These are phyloP conservation scores for Trapa bicornis DNA, from an alignment of 345 rosid species.

Conservation along the genomic window DNA sequence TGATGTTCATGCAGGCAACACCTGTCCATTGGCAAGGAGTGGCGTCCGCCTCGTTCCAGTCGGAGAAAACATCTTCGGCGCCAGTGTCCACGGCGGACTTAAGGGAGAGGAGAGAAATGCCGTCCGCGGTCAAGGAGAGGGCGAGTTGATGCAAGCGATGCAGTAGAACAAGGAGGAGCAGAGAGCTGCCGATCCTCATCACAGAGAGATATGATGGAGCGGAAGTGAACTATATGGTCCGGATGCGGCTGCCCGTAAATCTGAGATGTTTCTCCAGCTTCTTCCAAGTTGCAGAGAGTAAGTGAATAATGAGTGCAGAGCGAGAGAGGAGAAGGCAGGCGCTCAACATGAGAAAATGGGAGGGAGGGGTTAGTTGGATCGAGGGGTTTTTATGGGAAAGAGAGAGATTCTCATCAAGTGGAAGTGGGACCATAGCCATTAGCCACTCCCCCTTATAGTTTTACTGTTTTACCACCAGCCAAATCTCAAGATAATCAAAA, in stretches of 20 bases:
- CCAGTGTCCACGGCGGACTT: constrained; percentile 67
- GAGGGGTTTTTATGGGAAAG: constrained; percentile 26
- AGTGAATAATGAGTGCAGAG: neutral
- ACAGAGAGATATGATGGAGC: neutral
- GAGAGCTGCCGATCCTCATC: neutral
- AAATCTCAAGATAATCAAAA: no score
- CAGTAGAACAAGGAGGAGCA: neutral
- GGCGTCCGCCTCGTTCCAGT: constrained; percentile 70
- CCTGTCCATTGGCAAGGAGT: constrained; percentile 88
- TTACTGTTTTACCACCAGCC: no score
- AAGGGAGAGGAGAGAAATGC: constrained; percentile 71
- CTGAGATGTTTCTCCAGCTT: neutral
- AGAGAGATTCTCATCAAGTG: constrained; percentile 42
- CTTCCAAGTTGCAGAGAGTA: neutral
- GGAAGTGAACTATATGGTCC: no score
- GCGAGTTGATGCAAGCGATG: constrained; percentile 15
- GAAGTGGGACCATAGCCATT: neutral
- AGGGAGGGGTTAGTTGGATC: constrained; percentile 9
- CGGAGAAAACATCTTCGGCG: constrained; percentile 37
- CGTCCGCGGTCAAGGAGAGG: constrained; percentile 70
- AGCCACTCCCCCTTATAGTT: no score
- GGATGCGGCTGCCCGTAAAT: neutral
- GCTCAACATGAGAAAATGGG: neutral
- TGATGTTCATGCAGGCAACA: constrained; percentile 60
- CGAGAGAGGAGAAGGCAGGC: neutral